phyloP scores from a whole-genome alignment of 495 filamentous ascomycete species.

The Lasiosphaeria ovina region DNA sequence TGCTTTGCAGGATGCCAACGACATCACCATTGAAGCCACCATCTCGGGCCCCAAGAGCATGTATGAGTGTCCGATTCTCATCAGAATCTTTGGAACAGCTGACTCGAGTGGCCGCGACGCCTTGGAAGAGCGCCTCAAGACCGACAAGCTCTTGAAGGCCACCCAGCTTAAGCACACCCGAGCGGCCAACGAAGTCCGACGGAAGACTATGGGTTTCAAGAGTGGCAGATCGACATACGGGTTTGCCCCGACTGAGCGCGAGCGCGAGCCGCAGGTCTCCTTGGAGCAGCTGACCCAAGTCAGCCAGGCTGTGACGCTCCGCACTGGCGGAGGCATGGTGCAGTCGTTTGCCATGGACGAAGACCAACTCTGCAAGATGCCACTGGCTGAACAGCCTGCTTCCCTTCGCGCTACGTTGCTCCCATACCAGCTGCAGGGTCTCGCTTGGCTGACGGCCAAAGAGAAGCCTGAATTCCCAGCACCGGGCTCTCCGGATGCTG shows the following conservation, averaged over 20 bases:
- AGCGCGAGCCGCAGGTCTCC: constrained; percentile 38
- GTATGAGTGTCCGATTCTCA: constrained; percentile 68
- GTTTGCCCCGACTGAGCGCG: constrained; percentile 29
- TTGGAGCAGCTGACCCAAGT: constrained; percentile 63
- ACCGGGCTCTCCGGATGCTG: constrained; percentile 59
- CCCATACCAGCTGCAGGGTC: constrained; percentile 80
- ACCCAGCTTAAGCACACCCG: constrained; percentile 47
- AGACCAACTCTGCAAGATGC: constrained; percentile 68
- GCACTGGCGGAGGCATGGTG: constrained; percentile 61
- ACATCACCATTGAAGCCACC: constrained; percentile 63
- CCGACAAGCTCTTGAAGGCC: constrained; percentile 53
- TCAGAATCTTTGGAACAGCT: constrained; percentile 66
- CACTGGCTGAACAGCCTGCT: constrained; percentile 65
- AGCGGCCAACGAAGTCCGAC: constrained; percentile 50
- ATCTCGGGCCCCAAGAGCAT: constrained; percentile 53
- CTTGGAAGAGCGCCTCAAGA: constrained; percentile 60
- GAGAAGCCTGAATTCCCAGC: constrained; percentile 68
- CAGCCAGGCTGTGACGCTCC: constrained; percentile 60
- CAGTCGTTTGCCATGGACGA: constrained; percentile 70
- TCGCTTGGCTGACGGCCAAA: constrained; percentile 78
- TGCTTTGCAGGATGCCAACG: constrained; percentile 27
- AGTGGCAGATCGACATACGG: constrained; percentile 32
- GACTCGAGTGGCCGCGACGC: constrained; percentile 47
- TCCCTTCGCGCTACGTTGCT: constrained; percentile 64
- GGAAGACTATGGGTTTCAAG: constrained; percentile 35